phyloP scores from a whole-genome alignment of 768 basidiomycete species.

The Suillus placidus region DNA sequence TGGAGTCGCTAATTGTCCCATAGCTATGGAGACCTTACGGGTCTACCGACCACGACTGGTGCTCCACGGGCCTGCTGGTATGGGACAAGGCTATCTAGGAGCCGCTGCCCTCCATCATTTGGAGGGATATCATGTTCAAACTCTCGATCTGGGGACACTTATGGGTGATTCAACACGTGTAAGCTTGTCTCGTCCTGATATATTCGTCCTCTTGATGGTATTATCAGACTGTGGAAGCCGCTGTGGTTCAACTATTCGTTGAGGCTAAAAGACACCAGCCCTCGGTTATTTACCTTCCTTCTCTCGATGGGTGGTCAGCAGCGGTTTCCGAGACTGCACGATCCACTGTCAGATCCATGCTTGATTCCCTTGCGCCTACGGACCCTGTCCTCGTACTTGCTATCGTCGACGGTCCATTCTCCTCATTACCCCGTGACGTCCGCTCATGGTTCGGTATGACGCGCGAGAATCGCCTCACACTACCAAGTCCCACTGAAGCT shows the following conservation, averaged over 20 bases:
- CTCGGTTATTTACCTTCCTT: conserved; percentile 93
- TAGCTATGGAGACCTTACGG: conserved; percentile 90
- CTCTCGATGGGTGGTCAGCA: conserved; percentile 81
- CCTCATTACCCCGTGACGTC: conserved; percentile 77
- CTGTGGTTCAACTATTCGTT: conserved; percentile 91
- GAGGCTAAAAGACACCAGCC: conserved; percentile 98
- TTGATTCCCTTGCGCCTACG: conserved; percentile 87
- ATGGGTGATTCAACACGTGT: conserved; percentile 90
- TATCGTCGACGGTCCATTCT: conserved; percentile 77
- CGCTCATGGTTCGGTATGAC: conserved; percentile 87
- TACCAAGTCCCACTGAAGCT: conserved; percentile 51
- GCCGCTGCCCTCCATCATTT: conserved; percentile 91
- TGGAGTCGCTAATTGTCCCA: conserved; percentile 13
- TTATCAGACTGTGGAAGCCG: conserved; percentile 81
- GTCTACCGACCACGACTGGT: conserved; percentile 89
- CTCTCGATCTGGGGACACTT: conserved; percentile 85
- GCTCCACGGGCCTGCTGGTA: conserved; percentile 77
- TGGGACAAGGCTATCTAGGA: conserved; percentile 91
- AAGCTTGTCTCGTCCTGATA: conserved; percentile 30
- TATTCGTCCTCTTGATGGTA: conserved; percentile 10
- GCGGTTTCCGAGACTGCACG: conserved; percentile 84
- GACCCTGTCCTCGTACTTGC: conserved; percentile 95
- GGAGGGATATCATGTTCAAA: conserved; percentile 96
- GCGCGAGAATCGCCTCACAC: conserved; percentile 71
- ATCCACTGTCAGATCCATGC: conserved; percentile 84